A percentile compares a stretch with the other conserved stretches of the same genome.
phyloP scores from a whole-genome alignment of 192 early-diverging fungal species.

The Backusella liffmaniae region DNA sequence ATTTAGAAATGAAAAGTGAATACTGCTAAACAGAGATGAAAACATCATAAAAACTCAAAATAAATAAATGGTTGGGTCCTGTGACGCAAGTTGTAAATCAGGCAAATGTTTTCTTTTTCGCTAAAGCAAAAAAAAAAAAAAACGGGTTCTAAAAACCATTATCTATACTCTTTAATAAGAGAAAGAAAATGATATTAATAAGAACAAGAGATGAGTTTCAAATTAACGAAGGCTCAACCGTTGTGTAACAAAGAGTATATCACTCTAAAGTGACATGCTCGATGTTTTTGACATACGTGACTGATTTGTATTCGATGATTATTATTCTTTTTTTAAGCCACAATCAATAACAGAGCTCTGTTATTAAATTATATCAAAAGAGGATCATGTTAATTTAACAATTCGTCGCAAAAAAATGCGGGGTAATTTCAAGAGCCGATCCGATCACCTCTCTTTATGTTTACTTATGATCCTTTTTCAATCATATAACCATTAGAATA shows the following conservation, averaged over 20 bases:
- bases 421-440: no score
- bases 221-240: neutral
- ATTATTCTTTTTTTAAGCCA: no score
- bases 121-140: neutral
- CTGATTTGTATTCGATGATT: no score
- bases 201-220: neutral
- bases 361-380: no score
- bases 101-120: neutral
- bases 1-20: neutral
- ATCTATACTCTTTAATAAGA: neutral
- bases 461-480: no score
- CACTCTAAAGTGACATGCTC: no score
- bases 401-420: no score
- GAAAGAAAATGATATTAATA: neutral
- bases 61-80: neutral
- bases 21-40: neutral
- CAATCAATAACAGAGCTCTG: no score
- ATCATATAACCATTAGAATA: no score
- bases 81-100: neutral
- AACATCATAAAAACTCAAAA: neutral
- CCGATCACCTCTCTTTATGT: no score
- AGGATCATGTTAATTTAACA: no score
- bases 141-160: neutral
- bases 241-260: neutral
- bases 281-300: no score